These are phyloP conservation scores for Coemansia interrupta DNA, from an alignment of 192 early-diverging fungal genomes.

Conservation along the genomic window DNA sequence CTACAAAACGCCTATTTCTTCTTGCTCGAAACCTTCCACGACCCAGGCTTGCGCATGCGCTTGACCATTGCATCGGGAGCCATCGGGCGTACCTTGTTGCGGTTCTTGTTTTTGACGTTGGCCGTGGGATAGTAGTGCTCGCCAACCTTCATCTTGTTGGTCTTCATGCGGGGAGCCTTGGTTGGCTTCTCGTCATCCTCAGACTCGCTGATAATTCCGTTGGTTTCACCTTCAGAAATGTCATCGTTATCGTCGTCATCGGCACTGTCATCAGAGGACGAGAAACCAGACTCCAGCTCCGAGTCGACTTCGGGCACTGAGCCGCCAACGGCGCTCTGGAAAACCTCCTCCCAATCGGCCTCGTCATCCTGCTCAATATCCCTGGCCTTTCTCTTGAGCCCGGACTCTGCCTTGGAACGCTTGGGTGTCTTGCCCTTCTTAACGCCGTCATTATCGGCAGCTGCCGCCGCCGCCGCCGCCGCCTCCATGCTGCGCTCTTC, in stretches of 20 bases:
- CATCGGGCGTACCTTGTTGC: conserved; percentile 73
- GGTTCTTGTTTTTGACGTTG: conserved; percentile 94
- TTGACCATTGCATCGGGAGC: conserved; percentile 55
- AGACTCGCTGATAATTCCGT: conserved; percentile 1
- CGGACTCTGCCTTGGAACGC: conserved; percentile 22
- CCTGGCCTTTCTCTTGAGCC: conserved; percentile 44
- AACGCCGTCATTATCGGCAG: conserved; percentile 15
- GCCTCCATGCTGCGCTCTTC: conserved; percentile 55
- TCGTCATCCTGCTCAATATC: conserved; percentile 44
- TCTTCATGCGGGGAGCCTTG: conserved; percentile 80
- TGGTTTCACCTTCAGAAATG: conserved; percentile 10
- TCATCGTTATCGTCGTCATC: conserved; percentile 48
- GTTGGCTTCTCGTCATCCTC: conserved; percentile 32
- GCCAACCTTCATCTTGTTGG: conserved; percentile 89
- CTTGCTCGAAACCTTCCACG: conserved; percentile 35
- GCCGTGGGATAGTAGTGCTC: conserved; percentile 86
- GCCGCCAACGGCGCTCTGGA: conserved; percentile 75
- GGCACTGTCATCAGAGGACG: conserved; percentile 49
- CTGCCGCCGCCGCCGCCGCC: conserved; percentile 13
- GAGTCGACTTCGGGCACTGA: conserved; percentile 43
- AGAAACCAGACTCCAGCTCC: conserved; percentile 48
- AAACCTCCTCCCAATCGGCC: conserved; percentile 85
- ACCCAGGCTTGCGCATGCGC: conserved; percentile 51
- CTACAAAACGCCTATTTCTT: conserved; percentile 19
- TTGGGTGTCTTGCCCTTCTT: conserved; percentile 23